Evolutionary conservation across 176 grass and related monocot species (phyloP).

Genomic region (Typha latifolia): DNA sequence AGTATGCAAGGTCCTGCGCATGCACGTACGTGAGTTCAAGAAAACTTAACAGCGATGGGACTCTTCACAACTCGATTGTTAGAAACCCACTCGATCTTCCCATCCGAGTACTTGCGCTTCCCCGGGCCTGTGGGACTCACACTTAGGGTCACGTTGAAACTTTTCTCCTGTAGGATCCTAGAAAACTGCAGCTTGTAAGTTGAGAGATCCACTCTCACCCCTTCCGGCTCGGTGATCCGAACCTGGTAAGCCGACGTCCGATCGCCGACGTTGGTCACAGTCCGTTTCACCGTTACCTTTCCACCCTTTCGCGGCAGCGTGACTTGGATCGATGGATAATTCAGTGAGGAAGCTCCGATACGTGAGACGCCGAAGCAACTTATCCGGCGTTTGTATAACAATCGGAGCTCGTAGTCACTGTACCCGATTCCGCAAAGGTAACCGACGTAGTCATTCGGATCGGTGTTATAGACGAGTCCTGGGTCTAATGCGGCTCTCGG

Average conservation of each 20-base stretch:
- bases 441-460: slow-evolving; percentile 24
- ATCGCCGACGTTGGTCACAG: slow-evolving; percentile 41
- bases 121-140: neutral
- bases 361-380: slow-evolving; percentile 15
- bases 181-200: slow-evolving; percentile 28
- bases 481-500: slow-evolving; percentile 33
- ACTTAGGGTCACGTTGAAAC: slow-evolving; percentile 27
- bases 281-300: slow-evolving; percentile 21
- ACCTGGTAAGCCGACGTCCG: slow-evolving; percentile 15
- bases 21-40: neutral
- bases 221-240: slow-evolving; percentile 7
- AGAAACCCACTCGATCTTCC: neutral
- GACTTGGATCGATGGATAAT: slow-evolving; percentile 47
- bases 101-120: neutral
- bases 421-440: slow-evolving; percentile 45
- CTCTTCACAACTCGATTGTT: neutral
- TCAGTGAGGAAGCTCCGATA: slow-evolving; percentile 31
- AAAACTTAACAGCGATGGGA: neutral
- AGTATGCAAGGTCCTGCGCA: neutral
- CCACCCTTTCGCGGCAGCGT: neutral
- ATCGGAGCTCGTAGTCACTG: neutral
- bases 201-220: slow-evolving; percentile 20
- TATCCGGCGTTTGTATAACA: neutral
- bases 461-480: slow-evolving; percentile 49
- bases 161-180: slow-evolving; percentile 20